phyloP scores from a whole-genome alignment of 176 grass and related monocot genomes.

The Cenchrus purpureus region DNA sequence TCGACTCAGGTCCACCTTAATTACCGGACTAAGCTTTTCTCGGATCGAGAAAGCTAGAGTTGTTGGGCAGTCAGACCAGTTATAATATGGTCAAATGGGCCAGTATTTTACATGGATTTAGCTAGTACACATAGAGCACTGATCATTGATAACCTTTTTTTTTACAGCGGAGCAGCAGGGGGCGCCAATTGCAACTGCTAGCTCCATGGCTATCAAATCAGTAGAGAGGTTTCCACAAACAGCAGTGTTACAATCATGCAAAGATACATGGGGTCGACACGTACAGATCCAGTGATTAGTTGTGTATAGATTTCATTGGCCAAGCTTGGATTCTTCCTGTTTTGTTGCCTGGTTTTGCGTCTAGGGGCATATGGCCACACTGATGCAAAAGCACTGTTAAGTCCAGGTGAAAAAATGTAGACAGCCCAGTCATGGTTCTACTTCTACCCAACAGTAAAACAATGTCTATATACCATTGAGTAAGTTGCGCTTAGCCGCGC shows the following conservation, averaged over 20 bases:
- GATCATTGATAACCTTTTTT: background rate
- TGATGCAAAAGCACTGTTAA: too few relatives aligned
- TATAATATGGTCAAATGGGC: conserved; percentile 2
- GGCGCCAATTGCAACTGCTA: background rate
- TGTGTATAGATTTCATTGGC: too few relatives aligned
- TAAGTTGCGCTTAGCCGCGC: too few relatives aligned
- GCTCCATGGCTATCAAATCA: background rate
- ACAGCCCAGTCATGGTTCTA: too few relatives aligned
- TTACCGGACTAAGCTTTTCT: background rate
- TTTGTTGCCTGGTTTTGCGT: too few relatives aligned
- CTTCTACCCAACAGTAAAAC: too few relatives aligned
- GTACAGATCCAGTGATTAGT: background rate
- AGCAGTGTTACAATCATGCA: conserved; percentile 6
- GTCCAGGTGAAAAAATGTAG: too few relatives aligned
- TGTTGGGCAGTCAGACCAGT: background rate
- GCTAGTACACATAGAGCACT: conserved; percentile 15
- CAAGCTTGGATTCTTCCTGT: too few relatives aligned
- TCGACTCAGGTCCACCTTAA: background rate
- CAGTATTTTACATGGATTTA: background rate
- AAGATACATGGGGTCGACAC: background rate
- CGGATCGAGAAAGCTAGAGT: background rate
- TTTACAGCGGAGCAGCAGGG: too few relatives aligned
- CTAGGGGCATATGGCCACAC: too few relatives aligned
- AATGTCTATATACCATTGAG: too few relatives aligned
- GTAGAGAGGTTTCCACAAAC: background rate